Evolutionary conservation across 768 basidiomycete species (phyloP).

Genomic region (Dendrothele bispora): DNA sequence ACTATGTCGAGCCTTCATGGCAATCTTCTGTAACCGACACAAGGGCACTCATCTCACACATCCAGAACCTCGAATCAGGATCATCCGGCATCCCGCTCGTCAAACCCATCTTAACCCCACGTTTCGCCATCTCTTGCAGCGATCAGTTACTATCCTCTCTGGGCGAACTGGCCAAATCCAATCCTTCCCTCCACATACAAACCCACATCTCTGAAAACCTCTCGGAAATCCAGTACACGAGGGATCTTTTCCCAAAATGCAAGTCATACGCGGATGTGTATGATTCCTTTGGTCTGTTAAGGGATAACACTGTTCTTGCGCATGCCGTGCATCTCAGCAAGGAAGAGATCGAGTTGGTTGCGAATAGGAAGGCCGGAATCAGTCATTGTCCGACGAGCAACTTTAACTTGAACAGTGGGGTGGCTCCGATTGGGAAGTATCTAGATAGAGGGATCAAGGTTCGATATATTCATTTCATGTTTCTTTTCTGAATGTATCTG

Average conservation of each 20-base stretch:
- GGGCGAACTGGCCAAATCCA: constrained; percentile 56
- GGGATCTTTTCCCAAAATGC: constrained; percentile 62
- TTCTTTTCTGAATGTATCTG: not conserved
- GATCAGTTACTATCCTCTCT: constrained; percentile 62
- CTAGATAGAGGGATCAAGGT: constrained; percentile 89
- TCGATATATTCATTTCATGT: not conserved
- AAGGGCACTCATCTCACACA: constrained; percentile 62
- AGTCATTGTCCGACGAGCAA: constrained; percentile 96
- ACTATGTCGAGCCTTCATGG: constrained; percentile 67
- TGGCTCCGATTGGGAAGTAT: constrained; percentile 75
- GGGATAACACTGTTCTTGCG: constrained; percentile 80
- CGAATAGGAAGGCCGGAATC: constrained; percentile 65
- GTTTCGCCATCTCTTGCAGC: constrained; percentile 94
- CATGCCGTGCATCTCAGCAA: constrained; percentile 83
- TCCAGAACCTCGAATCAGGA: constrained; percentile 50
- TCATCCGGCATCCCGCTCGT: constrained; percentile 48
- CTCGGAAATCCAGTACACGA: constrained; percentile 67
- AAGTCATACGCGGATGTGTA: constrained; percentile 80
- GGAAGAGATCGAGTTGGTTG: constrained; percentile 73
- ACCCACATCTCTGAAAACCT: constrained; percentile 91
- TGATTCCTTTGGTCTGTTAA: constrained; percentile 73
- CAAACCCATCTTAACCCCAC: constrained; percentile 89
- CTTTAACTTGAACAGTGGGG: constrained; percentile 85
- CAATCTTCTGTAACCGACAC: constrained; percentile 64
- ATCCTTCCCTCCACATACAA: constrained; percentile 75